These are phyloP conservation scores for Digitaria exilis DNA, from an alignment of 202 grass and related monocot genomes.

Conservation along the genomic window DNA sequence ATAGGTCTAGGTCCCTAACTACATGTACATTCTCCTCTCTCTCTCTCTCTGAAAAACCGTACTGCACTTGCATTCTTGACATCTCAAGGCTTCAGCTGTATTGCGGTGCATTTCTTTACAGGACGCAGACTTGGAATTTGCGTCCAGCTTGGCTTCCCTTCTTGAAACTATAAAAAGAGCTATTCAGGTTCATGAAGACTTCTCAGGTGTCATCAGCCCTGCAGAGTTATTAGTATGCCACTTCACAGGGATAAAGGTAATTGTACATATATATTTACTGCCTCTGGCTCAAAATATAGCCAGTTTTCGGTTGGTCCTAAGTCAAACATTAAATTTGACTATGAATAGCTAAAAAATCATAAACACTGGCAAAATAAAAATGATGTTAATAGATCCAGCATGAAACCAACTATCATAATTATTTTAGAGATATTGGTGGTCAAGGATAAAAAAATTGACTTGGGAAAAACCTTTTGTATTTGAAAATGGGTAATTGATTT, in stretches of 20 bases:
- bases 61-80: slow-evolving; percentile 1
- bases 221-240: slow-evolving; percentile 68
- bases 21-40: neutral
- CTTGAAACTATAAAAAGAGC: slow-evolving; percentile 64
- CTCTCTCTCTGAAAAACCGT: neutral
- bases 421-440: no score
- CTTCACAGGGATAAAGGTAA: slow-evolving; percentile 88
- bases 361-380: no score
- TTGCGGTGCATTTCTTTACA: slow-evolving; percentile 49
- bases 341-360: no score
- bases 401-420: no score
- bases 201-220: slow-evolving; percentile 50
- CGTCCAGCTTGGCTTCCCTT: slow-evolving; percentile 66
- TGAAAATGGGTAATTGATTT: slow-evolving; percentile 15
- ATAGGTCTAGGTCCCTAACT: neutral
- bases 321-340: no score
- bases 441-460: no score
- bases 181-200: slow-evolving; percentile 76
- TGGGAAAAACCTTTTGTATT: neutral
- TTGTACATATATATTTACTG: slow-evolving; percentile 21
- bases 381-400: no score
- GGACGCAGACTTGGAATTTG: slow-evolving; percentile 84
- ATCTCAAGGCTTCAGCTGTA: slow-evolving; percentile 5
- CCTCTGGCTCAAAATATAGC: no score
- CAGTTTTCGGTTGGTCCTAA: no score